These are phyloP conservation scores for Citeromyces nyonsensis DNA, from an alignment of 805 yeast species.

Conservation along the genomic window DNA sequence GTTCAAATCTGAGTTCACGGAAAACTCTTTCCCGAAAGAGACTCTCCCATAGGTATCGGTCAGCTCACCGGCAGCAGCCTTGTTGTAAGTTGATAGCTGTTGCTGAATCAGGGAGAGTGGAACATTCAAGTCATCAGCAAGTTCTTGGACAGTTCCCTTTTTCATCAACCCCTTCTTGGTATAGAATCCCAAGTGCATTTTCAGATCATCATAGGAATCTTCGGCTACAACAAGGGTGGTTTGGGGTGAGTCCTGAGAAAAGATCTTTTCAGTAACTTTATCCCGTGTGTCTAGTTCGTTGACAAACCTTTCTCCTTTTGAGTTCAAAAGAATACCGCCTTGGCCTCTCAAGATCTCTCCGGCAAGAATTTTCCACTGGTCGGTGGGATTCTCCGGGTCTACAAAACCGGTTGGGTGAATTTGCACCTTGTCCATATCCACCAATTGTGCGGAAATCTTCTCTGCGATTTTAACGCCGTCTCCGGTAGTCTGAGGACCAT, in stretches of 20 bases:
- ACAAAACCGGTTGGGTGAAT: constrained; percentile 58
- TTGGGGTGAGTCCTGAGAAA: constrained; percentile 16
- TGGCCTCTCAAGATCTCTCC: constrained; percentile 56
- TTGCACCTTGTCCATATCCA: constrained; percentile 51
- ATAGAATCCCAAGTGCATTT: constrained; percentile 40
- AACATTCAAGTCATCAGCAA: constrained; percentile 23
- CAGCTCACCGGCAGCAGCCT: constrained; percentile 1
- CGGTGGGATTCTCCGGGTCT: constrained; percentile 24
- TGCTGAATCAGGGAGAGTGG: constrained; percentile 12
- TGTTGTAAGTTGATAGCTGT: constrained; percentile 23
- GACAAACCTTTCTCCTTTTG: constrained; percentile 9
- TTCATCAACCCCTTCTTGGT: constrained; percentile 38
- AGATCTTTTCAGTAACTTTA: constrained; percentile 41
- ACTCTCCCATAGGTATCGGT: constrained; percentile 6
- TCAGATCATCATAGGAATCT: constrained; percentile 25
- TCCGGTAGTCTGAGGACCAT: constrained; percentile 47
- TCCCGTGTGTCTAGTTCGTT: constrained; percentile 24
- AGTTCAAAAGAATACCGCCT: constrained; percentile 43
- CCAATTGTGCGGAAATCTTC: constrained; percentile 33
- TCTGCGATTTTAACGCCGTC: constrained; percentile 45
- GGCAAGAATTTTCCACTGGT: constrained; percentile 29
- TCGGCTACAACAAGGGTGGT: constrained; percentile 25
- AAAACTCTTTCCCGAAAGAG: constrained; percentile 29
- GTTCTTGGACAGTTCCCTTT: constrained; percentile 23
- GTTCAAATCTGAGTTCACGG: constrained; percentile 29